phyloP scores from a whole-genome alignment of 176 grass and related monocot genomes.

The Carex kokanica region DNA sequence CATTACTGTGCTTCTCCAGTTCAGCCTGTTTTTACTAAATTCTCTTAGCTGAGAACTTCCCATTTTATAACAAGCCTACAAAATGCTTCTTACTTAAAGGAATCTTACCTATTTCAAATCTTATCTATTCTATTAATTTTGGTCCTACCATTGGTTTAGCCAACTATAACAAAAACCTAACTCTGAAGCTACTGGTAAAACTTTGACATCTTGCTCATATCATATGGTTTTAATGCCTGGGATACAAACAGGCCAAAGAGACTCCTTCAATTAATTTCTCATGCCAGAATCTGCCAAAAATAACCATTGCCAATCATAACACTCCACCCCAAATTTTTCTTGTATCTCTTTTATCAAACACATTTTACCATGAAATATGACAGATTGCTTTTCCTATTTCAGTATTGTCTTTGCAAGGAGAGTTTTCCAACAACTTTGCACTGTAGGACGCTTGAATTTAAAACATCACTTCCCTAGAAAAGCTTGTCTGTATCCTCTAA shows the following conservation, averaged over 20 bases:
- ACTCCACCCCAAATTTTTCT: not conserved
- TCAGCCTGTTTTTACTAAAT: not conserved
- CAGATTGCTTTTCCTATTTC: not conserved
- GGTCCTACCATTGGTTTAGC: not conserved
- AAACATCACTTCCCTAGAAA: not conserved
- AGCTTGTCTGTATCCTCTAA: not conserved
- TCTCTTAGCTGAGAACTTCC: not conserved
- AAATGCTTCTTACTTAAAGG: not conserved
- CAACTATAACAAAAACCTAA: not conserved
- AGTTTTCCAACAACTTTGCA: not conserved
- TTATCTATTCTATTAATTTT: not conserved
- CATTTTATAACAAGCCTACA: not conserved
- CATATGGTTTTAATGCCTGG: not conserved
- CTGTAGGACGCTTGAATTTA: not conserved
- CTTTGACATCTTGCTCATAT: not conserved
- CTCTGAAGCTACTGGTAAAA: not conserved
- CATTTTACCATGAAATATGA: not conserved
- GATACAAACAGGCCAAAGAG: not conserved
- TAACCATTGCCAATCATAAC: not conserved
- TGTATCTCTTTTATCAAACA: not conserved
- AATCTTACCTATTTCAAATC: not conserved
- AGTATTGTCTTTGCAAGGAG: not conserved
- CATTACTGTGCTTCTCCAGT: not conserved
- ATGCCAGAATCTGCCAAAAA: not conserved
- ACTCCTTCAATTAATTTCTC: not conserved